Evolutionary conservation across 768 basidiomycete genomes (phyloP).

Genomic region (Albatrellus ellisii): DNA sequence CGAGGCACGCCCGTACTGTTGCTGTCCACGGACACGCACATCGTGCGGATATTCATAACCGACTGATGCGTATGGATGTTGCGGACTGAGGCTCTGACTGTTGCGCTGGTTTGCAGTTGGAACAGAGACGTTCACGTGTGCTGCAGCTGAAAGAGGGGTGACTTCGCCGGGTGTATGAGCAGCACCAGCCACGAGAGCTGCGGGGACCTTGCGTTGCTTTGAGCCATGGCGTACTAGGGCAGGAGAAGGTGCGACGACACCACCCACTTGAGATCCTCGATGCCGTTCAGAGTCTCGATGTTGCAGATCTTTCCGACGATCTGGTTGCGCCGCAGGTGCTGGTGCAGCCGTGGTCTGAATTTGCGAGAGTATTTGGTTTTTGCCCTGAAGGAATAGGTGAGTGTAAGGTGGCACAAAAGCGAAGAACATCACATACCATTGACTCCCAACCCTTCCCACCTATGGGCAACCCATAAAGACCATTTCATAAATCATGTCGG

Average conservation of each 20-base stretch:
- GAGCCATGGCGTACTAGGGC: slow-evolving; percentile 69
- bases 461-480: slow-evolving; percentile 18
- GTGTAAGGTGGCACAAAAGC: neutral
- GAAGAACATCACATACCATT: slow-evolving; percentile 17
- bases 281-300: slow-evolving; percentile 50
- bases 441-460: slow-evolving; percentile 94
- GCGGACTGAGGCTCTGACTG: slow-evolving; percentile 28
- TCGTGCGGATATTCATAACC: slow-evolving; percentile 42
- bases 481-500: neutral
- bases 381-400: slow-evolving; percentile 26
- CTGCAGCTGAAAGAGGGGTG: slow-evolving; percentile 63
- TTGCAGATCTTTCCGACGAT: slow-evolving; percentile 45
- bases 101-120: slow-evolving; percentile 30
- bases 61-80: slow-evolving; percentile 64
- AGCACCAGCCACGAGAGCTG: slow-evolving; percentile 41
- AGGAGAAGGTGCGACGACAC: slow-evolving; percentile 58
- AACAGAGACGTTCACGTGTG: slow-evolving; percentile 62
- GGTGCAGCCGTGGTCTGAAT: slow-evolving; percentile 41
- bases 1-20: slow-evolving; percentile 64
- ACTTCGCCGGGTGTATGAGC: slow-evolving; percentile 36
- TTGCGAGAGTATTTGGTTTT: slow-evolving; percentile 52
- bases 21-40: slow-evolving; percentile 40
- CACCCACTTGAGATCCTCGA: slow-evolving; percentile 44
- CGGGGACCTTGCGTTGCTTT: slow-evolving; percentile 52
- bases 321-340: slow-evolving; percentile 27